phyloP scores from a whole-genome alignment of 371 early-diverging fungal species.

The Mucor circinelloides region DNA sequence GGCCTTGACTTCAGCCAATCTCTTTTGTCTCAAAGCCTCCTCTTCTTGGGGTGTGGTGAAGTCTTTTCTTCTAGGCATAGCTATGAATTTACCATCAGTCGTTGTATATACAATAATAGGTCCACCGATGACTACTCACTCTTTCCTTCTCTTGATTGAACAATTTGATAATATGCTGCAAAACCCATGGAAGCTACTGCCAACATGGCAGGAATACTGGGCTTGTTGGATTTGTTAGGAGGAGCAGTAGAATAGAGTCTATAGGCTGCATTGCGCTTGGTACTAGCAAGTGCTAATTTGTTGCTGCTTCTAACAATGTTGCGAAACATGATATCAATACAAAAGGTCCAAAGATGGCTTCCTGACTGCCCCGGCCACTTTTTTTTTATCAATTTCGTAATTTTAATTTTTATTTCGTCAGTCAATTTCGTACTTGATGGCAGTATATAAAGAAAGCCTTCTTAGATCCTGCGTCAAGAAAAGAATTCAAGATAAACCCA shows the following conservation, averaged over 20 bases:
- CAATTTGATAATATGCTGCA: slow-evolving; percentile 50
- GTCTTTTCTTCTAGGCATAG: slow-evolving; percentile 30
- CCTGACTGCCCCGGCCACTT: not conserved
- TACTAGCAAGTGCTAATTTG: slow-evolving; percentile 4
- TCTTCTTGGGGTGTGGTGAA: slow-evolving; percentile 19
- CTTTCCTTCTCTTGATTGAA: slow-evolving; percentile 50
- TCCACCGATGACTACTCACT: slow-evolving; percentile 25
- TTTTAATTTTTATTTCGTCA: no score
- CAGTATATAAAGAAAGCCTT: no score
- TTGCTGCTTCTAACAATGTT: slow-evolving; percentile 11
- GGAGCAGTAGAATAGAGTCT: slow-evolving; percentile 27
- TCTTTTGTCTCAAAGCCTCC: slow-evolving; percentile 20
- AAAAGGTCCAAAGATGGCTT: not conserved
- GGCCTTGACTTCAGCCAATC: slow-evolving; percentile 15
- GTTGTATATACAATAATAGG: not conserved
- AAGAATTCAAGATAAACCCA: no score
- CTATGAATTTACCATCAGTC: not conserved
- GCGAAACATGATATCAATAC: slow-evolving; percentile 20
- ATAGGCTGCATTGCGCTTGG: slow-evolving; percentile 3
- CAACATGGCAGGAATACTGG: slow-evolving; percentile 51
- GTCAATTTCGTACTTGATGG: no score
- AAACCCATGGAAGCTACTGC: slow-evolving; percentile 60
- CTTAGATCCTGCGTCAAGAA: no score
- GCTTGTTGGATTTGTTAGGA: slow-evolving; percentile 18
- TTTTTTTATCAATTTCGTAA: no score